Percentiles rank a stretch among this genome's conserved stretches.
Conservation (phyloP, 169 alveolate species). For the Plasmodium yoelii region DNA sequence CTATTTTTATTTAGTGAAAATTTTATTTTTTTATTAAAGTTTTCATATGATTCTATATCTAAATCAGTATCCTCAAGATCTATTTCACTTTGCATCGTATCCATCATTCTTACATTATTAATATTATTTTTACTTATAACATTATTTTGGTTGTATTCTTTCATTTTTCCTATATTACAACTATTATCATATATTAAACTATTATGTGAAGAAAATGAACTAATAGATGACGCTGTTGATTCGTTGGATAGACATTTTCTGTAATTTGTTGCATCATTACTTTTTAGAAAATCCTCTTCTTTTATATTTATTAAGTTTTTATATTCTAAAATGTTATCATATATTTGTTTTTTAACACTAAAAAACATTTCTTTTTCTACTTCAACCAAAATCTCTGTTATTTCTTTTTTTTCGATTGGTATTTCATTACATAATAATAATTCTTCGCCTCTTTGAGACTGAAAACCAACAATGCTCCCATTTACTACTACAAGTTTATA, state of each 20-base stretch:
- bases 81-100: background rate
- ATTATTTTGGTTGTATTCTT: background rate
- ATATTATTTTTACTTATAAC: background rate
- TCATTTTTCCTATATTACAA: background rate
- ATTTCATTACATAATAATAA: conserved; percentile 58
- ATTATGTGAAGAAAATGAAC: conserved; percentile 16
- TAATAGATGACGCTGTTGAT: background rate
- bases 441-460: conserved; percentile 73
- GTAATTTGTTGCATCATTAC: conserved; percentile 40
- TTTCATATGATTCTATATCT: conserved; percentile 8
- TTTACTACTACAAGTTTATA: conserved; percentile 66
- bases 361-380: conserved; percentile 72
- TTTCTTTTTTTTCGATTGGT: conserved; percentile 70
- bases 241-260: background rate
- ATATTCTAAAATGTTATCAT: conserved; percentile 59
- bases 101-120: background rate
- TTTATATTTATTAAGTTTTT: conserved; percentile 71
- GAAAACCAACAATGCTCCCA: conserved; percentile 61
- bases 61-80: background rate
- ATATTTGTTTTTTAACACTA: conserved; percentile 65
- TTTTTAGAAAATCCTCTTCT: conserved; percentile 74
- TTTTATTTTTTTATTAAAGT: conserved; percentile 40
- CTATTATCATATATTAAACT: conserved; percentile 9
- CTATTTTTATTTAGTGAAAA: conserved; percentile 57
- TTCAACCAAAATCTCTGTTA: conserved; percentile 58